phyloP scores from a whole-genome alignment of 495 filamentous ascomycete genomes.

The Glonium stellatum region DNA sequence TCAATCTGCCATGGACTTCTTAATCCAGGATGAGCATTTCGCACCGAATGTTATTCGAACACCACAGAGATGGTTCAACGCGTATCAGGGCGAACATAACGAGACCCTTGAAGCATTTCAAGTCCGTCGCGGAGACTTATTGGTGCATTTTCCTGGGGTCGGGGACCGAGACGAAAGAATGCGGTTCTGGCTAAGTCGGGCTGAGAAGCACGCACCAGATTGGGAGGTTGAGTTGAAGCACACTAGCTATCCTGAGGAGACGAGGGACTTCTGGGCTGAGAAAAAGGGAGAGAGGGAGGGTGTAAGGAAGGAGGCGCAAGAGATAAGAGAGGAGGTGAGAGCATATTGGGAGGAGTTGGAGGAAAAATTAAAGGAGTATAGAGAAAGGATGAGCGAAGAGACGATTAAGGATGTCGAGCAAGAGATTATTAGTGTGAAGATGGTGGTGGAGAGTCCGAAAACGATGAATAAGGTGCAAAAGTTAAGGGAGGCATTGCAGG shows the following conservation, averaged over 20 bases:
- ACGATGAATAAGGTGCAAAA: neutral
- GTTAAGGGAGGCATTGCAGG: neutral
- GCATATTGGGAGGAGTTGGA: conserved; percentile 16
- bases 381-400: neutral
- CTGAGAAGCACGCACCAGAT: conserved; percentile 36
- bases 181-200: conserved; percentile 30
- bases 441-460: neutral
- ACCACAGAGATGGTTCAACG: conserved; percentile 41
- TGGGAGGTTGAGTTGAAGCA: conserved; percentile 37
- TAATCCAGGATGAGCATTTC: conserved; percentile 34
- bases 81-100: conserved; percentile 33
- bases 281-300: conserved; percentile 16
- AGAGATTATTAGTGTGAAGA: neutral
- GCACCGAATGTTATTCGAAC: conserved; percentile 15
- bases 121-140: conserved; percentile 32
- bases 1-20: conserved; percentile 34
- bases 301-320: conserved; percentile 6
- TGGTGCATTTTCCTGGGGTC: conserved; percentile 38
- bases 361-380: conserved; percentile 9
- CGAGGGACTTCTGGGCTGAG: conserved; percentile 35
- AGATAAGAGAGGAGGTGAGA: conserved; percentile 16
- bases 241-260: conserved; percentile 36
- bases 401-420: neutral
- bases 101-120: conserved; percentile 30
- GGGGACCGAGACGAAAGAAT: conserved; percentile 31